A percentile compares a stretch with the other conserved stretches of the same genome.
phyloP scores from a whole-genome alignment of 2,329 filamentous ascomycete genomes.

The Mollisia scopiformis region DNA sequence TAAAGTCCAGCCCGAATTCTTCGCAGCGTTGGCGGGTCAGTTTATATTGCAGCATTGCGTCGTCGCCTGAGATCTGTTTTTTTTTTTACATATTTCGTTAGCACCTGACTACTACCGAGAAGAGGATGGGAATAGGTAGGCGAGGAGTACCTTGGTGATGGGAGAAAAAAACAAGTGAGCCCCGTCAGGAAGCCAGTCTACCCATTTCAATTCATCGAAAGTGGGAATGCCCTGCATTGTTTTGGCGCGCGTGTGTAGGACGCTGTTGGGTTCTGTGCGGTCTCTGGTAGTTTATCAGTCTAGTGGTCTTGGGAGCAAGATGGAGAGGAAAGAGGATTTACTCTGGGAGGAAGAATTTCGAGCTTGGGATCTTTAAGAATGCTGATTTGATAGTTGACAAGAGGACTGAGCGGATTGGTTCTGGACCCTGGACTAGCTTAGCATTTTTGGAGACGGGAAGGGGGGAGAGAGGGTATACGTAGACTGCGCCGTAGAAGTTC shows the following conservation, averaged over 20 bases:
- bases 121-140: too few relatives aligned
- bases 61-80: too few relatives aligned
- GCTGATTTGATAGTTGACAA: constrained; percentile 34
- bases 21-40: constrained; percentile 42
- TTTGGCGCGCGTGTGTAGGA: constrained; percentile 35
- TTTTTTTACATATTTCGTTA: too few relatives aligned
- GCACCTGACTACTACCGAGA: too few relatives aligned
- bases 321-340: too few relatives aligned
- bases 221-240: constrained; percentile 34
- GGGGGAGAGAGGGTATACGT: constrained; percentile 16
- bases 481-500: constrained; percentile 50
- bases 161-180: constrained; percentile 56
- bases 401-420: constrained; percentile 36
- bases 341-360: constrained; percentile 36
- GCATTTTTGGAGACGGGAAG: too few relatives aligned
- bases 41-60: constrained; percentile 48
- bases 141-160: constrained; percentile 50
- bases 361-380: constrained; percentile 35
- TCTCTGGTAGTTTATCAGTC: too few relatives aligned
- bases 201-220: constrained; percentile 41
- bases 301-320: too few relatives aligned
- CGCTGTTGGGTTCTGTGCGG: constrained; percentile 29
- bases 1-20: constrained; percentile 53
- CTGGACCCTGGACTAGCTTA: constrained; percentile 28
- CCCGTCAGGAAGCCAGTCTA: constrained; percentile 56